phyloP scores from a whole-genome alignment of 257 asterid species.

The Solanum peruvianum region DNA sequence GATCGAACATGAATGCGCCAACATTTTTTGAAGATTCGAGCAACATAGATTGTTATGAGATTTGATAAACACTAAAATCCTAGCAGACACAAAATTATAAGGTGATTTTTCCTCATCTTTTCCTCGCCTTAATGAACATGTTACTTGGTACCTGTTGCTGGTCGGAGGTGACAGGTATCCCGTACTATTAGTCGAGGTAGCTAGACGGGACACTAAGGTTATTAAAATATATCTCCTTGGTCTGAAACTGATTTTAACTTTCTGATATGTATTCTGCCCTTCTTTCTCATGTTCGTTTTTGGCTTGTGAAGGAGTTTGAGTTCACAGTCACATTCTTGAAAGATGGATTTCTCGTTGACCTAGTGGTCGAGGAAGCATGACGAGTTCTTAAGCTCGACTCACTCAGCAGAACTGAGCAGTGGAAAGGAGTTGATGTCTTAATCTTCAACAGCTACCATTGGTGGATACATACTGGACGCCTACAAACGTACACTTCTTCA shows the following conservation, averaged over 20 bases:
- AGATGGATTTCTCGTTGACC: slow-evolving; percentile 55
- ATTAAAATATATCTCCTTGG: neutral
- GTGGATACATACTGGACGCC: slow-evolving; percentile 63
- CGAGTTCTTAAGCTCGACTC: slow-evolving; percentile 46
- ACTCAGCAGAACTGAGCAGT: slow-evolving; percentile 18
- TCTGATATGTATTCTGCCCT: neutral
- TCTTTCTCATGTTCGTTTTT: neutral
- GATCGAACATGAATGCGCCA: neutral
- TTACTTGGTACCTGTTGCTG: no score
- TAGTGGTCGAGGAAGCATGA: slow-evolving; percentile 16
- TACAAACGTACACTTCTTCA: slow-evolving; percentile 21
- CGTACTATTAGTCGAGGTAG: no score
- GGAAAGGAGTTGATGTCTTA: slow-evolving; percentile 40
- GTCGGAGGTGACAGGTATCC: no score
- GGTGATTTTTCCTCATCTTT: no score
- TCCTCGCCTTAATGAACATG: no score
- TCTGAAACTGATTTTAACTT: neutral
- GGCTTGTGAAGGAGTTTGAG: slow-evolving; percentile 23
- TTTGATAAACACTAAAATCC: neutral
- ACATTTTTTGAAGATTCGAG: neutral
- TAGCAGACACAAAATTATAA: no score
- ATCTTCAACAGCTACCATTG: slow-evolving; percentile 73
- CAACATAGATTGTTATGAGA: neutral
- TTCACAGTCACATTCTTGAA: slow-evolving; percentile 29
- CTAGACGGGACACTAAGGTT: no score